Evolutionary conservation across 192 early-diverging fungal species (phyloP), one percentile per base, ranked within the genome.

Genomic region (Coemansia sp.): DNA sequence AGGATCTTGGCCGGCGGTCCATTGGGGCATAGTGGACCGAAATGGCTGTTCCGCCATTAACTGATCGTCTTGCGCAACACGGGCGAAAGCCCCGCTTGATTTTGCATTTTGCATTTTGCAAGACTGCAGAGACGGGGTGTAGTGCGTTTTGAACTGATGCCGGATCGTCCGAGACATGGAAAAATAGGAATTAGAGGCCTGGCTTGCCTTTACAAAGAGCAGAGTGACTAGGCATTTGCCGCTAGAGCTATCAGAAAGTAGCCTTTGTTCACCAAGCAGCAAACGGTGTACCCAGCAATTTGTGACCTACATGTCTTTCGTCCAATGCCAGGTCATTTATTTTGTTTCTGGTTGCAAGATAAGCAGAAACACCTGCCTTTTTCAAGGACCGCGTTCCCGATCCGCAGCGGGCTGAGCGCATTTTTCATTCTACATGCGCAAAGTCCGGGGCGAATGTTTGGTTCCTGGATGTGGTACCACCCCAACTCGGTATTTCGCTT

Each of bases 361-460:
- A 54, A 8, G 10, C 52, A 26, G 52, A 54, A 54, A 54, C 52
- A 6, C 8, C 6, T 14, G n/a, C 54, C 26, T 55, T 55, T 55
- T 55, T 55, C 54, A 55, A 55, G 54, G 16, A 35, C 54, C 54
- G 54, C 32, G 47, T 49, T 49, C 47, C 18, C n/a, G 47, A 49
- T 49, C 47, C n/a, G 47, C 47, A 49, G 18, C 47, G 47, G 19
- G 20, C 7, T 4, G 14, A 54, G 12, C 52, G 26, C 8, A 26
- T 26, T 54, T 19, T 19, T 54, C 41, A 43, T n/a, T 43, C 13
- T n/a, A n/a, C 16, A 12, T 16, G 41, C 26, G 52, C 52, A 54
- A 54, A 27, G 52, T 54, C 52, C 52, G 52, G 52, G 52, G 2
- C 8, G 22, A 16, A 23, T 18, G 47, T 5, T 2, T 19, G 47